Percentiles rank a stretch among this genome's conserved stretches.
phyloP scores from a whole-genome alignment of 139 green algal species.

The Klebsormidium nitens region DNA sequence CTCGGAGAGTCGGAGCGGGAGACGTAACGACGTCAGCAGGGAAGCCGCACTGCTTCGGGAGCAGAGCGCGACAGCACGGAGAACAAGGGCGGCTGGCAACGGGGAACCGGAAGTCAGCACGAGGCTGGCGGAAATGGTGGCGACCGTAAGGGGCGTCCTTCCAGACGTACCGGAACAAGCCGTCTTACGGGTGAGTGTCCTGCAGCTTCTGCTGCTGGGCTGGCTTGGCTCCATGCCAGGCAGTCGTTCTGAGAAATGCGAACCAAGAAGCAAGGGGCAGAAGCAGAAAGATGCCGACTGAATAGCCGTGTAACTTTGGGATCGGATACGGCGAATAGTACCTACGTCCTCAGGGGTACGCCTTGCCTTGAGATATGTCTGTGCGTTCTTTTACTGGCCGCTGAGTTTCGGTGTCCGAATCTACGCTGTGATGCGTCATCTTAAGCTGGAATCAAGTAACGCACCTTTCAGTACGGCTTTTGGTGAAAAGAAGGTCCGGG shows the following conservation, averaged over 20 bases:
- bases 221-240: not conserved
- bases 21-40: not conserved
- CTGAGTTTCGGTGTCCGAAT: not conserved
- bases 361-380: not conserved
- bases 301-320: not conserved
- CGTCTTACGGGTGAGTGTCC: constrained; percentile 21
- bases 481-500: no score
- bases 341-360: not conserved
- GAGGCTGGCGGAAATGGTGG: constrained; percentile 7
- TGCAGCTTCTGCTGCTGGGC: not conserved
- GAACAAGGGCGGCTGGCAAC: not conserved
- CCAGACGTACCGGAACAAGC: constrained; percentile 7
- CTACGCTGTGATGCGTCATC: no score
- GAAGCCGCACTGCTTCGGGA: not conserved
- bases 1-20: not conserved
- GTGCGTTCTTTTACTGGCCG: not conserved
- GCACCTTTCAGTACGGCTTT: no score
- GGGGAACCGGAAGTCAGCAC: not conserved
- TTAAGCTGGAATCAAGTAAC: no score
- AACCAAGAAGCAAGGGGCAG: not conserved
- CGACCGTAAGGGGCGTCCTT: constrained; percentile 9
- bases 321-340: not conserved
- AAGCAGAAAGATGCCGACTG: not conserved
- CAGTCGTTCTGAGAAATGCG: not conserved
- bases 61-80: not conserved